Conservation (phyloP, 2,329 filamentous ascomycete species). For the Periconia sp. region DNA sequence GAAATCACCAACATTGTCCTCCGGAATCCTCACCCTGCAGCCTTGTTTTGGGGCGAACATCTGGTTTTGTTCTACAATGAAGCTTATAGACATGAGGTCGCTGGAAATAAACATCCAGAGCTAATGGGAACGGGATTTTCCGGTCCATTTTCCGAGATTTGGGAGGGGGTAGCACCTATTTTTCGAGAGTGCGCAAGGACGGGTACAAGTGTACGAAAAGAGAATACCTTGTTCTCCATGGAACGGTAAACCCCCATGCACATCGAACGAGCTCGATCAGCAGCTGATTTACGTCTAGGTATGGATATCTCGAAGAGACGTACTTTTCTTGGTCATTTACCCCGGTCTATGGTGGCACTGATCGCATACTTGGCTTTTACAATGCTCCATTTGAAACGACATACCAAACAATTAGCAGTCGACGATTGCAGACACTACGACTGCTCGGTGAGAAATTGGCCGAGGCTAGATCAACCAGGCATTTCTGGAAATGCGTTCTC, state of each 20-base stretch:
- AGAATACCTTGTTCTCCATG: conserved; percentile 38
- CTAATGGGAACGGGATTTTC: conserved; percentile 41
- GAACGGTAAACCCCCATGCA: no score
- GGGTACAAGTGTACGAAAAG: conserved; percentile 31
- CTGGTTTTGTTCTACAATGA: conserved; percentile 50
- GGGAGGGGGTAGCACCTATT: conserved; percentile 44
- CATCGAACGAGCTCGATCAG: no score
- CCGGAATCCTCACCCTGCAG: conserved; percentile 35
- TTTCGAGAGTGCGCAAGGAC: conserved; percentile 37
- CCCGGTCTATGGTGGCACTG: conserved; percentile 48
- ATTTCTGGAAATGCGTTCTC: conserved; percentile 58
- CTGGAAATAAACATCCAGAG: conserved; percentile 36
- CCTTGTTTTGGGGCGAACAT: conserved; percentile 51
- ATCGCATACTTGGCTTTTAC: conserved; percentile 37
- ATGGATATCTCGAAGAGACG: conserved; percentile 35
- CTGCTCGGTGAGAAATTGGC: conserved; percentile 45
- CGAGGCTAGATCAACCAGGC: conserved; percentile 31
- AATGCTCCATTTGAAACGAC: conserved; percentile 47
- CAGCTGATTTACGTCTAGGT: background rate
- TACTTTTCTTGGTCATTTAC: conserved; percentile 55
- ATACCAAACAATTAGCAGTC: conserved; percentile 44
- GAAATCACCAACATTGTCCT: conserved; percentile 45
- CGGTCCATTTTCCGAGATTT: conserved; percentile 47
- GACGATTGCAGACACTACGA: conserved; percentile 48
- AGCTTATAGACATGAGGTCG: conserved; percentile 41